A percentile compares a stretch with the other conserved stretches of the same genome.
phyloP scores from a whole-genome alignment of 805 yeast species.

The Candida methanosorbosa region DNA sequence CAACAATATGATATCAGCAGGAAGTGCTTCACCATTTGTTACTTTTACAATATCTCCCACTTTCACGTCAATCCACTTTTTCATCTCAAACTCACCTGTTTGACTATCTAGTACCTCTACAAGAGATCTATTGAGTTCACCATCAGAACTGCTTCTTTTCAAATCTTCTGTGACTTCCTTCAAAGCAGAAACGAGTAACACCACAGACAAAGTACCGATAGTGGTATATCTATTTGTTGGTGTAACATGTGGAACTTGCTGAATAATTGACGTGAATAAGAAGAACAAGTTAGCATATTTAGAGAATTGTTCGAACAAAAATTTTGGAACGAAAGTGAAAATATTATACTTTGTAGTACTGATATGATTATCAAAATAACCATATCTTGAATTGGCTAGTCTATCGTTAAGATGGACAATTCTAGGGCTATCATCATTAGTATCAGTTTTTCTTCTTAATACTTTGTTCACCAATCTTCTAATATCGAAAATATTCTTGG shows the following conservation, averaged over 20 bases:
- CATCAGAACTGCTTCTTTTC: slow-evolving; percentile 82
- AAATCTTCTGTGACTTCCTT: slow-evolving; percentile 89
- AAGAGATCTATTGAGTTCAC: slow-evolving; percentile 69
- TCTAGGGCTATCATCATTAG: slow-evolving; percentile 40
- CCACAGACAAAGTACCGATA: slow-evolving; percentile 81
- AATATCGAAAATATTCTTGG: slow-evolving; percentile 19
- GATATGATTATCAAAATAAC: slow-evolving; percentile 75
- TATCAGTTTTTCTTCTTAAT: slow-evolving; percentile 9
- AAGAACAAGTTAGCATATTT: slow-evolving; percentile 95
- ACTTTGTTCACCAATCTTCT: slow-evolving; percentile 11
- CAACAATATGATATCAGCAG: slow-evolving; percentile 81
- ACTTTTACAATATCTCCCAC: slow-evolving; percentile 91
- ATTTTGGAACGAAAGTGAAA: slow-evolving; percentile 91
- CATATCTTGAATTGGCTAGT: slow-evolving; percentile 40
- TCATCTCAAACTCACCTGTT: slow-evolving; percentile 53
- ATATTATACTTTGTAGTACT: slow-evolving; percentile 92
- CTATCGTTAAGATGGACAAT: slow-evolving; percentile 61
- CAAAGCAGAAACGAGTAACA: slow-evolving; percentile 80
- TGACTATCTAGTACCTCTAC: slow-evolving; percentile 53
- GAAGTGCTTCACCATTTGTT: slow-evolving; percentile 80
- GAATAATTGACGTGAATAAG: slow-evolving; percentile 84
- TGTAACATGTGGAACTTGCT: slow-evolving; percentile 93
- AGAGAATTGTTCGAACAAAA: slow-evolving; percentile 91
- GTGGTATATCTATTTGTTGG: slow-evolving; percentile 97
- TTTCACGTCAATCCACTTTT: slow-evolving; percentile 76